phyloP scores from a whole-genome alignment of 1,284 basidiomycete species.

The Puccinia triticina region DNA sequence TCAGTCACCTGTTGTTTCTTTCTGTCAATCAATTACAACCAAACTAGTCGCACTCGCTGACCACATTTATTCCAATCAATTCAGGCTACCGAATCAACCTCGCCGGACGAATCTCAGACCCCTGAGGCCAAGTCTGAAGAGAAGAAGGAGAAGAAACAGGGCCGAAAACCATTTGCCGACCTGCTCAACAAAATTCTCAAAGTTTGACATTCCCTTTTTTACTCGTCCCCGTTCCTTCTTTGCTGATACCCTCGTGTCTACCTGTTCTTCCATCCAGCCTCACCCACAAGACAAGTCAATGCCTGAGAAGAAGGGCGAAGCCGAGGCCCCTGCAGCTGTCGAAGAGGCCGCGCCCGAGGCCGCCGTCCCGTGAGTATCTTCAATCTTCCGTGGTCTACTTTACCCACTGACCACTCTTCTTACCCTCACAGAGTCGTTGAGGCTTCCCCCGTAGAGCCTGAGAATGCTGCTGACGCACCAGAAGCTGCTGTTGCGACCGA shows the following conservation, averaged over 20 bases:
- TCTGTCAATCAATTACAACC: not conserved
- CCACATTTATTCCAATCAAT: no score
- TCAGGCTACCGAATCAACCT: slow-evolving; percentile 9
- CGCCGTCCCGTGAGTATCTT: not conserved
- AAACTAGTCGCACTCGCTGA: not conserved
- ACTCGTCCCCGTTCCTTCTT: not conserved
- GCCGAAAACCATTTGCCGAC: slow-evolving; percentile 46
- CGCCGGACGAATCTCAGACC: not conserved
- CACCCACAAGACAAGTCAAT: slow-evolving; percentile 25
- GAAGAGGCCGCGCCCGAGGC: not conserved
- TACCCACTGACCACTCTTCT: not conserved
- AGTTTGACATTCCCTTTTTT: not conserved
- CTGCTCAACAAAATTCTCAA: slow-evolving; percentile 50
- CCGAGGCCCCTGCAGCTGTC: not conserved
- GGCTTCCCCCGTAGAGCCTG: not conserved
- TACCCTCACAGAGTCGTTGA: not conserved
- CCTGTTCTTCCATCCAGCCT: not conserved
- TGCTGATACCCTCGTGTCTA: not conserved
- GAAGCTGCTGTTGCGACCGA: not conserved
- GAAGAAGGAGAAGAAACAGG: slow-evolving; percentile 48
- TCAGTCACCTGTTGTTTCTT: not conserved
- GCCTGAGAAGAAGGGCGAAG: slow-evolving; percentile 32
- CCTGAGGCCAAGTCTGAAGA: slow-evolving; percentile 41
- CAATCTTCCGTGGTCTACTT: not conserved
- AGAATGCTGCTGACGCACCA: not conserved